Evolutionary conservation across 371 early-diverging fungal species (phyloP).

Genomic region (Mucor indicus): DNA sequence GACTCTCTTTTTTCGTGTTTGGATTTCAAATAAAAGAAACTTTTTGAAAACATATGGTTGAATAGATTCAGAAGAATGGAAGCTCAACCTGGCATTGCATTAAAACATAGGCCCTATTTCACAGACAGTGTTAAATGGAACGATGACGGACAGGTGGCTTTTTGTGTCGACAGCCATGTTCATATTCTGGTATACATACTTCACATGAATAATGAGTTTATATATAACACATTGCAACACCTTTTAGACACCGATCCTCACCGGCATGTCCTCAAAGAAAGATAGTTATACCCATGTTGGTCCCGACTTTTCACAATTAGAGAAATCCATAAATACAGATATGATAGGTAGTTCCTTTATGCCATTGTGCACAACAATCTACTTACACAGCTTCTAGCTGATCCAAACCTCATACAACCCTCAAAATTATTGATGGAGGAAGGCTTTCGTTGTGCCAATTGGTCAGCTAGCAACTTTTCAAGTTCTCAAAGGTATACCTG

Average conservation of each 20-base stretch:
- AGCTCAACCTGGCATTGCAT: slow-evolving; percentile 12
- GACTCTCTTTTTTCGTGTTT: not conserved
- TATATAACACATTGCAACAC: no score
- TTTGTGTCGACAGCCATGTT: slow-evolving; percentile 19
- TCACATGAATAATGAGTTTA: no score
- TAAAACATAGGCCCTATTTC: slow-evolving; percentile 15
- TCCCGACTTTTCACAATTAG: slow-evolving; percentile 1
- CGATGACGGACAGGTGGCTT: slow-evolving; percentile 21
- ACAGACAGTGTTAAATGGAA: slow-evolving; percentile 18
- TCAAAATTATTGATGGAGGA: slow-evolving; percentile 20
- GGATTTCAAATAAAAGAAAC: slow-evolving; percentile 1
- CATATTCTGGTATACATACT: slow-evolving; percentile 40
- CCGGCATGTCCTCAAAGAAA: slow-evolving; percentile 21
- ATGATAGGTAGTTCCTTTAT: not conserved
- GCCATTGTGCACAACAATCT: not conserved
- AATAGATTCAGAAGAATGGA: slow-evolving; percentile 17
- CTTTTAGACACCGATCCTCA: slow-evolving; percentile 33
- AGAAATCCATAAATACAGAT: not conserved
- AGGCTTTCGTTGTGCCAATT: slow-evolving; percentile 23
- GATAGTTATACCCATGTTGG: slow-evolving; percentile 19
- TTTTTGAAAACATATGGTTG: not conserved
- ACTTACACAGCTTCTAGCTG: no score
- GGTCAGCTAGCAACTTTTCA: slow-evolving; percentile 31
- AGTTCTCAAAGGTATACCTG: slow-evolving; percentile 21
- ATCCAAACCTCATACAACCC: slow-evolving; percentile 19